Base-by-base conservation (phyloP, 2,329 filamentous ascomycete genomes). In the Aureobasidium subglaciale region DNA sequence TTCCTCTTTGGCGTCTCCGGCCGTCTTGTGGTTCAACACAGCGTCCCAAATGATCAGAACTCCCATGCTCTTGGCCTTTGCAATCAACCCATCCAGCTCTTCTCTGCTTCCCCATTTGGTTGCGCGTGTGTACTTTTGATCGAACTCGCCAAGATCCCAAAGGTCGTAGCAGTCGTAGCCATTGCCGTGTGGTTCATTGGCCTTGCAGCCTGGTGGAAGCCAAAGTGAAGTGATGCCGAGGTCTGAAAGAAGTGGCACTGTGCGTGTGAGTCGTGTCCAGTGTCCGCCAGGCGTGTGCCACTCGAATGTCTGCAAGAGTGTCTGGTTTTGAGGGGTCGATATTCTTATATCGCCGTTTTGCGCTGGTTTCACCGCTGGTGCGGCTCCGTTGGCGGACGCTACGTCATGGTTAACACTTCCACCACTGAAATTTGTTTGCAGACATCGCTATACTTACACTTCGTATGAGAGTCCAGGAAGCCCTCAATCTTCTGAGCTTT, bases 121-220 rank as follows among this genome's bases (percentile, higher is more conserved):
- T 2, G 73, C 71, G 5, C 70, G 70, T 0, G 73, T 67, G 16
- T 82, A 83, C 65, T 88, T 88, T 64, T 88, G 84, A 38, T 87
- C 80, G 62, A 88, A 89, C 64, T 89, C 86, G 29, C 86, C 86
- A 13, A 89, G 69, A 64, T 88, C 86, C 64, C 87, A 88, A 35
- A 75, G 68, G 55, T 78, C 74, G 63, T 77, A 78, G 59, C 83
- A 75, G 65, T 85, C 83, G 61, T 86, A 86, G 5, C 86, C 86
- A 62, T 87, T 87, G 18, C 83, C 81, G 25, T 76, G 68, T 0
- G 78, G 76, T 27, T 76, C 76, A 57, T 80, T 80, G 0, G 80
- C 84, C 70, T 88, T 89, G 69, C 84, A 87, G 55, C 80, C 86
- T 0, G 86, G 86, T 0, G 86, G 86, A 5, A 88, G 78, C 85